phyloP scores from a whole-genome alignment of 208 protist genomes.

The Herpetomonas muscarum region DNA sequence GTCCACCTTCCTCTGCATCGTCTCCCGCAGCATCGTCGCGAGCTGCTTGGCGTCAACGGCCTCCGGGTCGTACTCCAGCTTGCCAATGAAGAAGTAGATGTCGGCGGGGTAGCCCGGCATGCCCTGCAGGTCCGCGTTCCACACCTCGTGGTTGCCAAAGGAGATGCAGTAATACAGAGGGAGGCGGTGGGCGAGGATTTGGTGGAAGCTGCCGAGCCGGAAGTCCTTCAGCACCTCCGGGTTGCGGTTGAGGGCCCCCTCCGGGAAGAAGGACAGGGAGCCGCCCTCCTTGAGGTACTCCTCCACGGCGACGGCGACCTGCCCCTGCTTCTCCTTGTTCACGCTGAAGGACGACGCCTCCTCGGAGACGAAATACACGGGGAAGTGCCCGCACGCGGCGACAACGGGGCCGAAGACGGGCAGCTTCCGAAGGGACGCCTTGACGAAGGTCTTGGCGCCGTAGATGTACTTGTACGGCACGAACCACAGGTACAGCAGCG shows the following conservation, averaged over 20 bases:
- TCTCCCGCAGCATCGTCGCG: slow-evolving; percentile 39
- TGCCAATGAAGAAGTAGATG: slow-evolving; percentile 73
- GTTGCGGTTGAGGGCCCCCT: slow-evolving; percentile 78
- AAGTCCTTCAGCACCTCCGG: slow-evolving; percentile 78
- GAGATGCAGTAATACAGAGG: slow-evolving; percentile 73
- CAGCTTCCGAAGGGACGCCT: slow-evolving; percentile 58
- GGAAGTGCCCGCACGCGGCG: slow-evolving; percentile 66
- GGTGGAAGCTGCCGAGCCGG: slow-evolving; percentile 77
- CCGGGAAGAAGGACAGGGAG: slow-evolving; percentile 79
- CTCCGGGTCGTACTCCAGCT: slow-evolving; percentile 59
- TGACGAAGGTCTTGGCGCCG: slow-evolving; percentile 64
- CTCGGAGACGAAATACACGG: slow-evolving; percentile 76
- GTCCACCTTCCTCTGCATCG: slow-evolving; percentile 75
- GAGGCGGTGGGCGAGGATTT: slow-evolving; percentile 55
- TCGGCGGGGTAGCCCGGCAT: slow-evolving; percentile 74
- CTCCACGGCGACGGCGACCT: slow-evolving; percentile 55
- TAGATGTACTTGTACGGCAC: slow-evolving; percentile 50
- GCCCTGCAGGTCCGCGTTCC: slow-evolving; percentile 43
- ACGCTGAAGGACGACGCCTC: slow-evolving; percentile 53
- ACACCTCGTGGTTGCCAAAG: slow-evolving; percentile 80
- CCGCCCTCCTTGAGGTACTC: slow-evolving; percentile 48
- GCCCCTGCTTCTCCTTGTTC: slow-evolving; percentile 77
- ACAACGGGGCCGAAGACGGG: slow-evolving; percentile 78
- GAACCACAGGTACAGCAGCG: slow-evolving; percentile 57
- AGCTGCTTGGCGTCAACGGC: slow-evolving; percentile 40